Evolutionary conservation across 2,329 filamentous ascomycete genomes (phyloP).

Genomic region (Macroventuria anomochaeta): DNA sequence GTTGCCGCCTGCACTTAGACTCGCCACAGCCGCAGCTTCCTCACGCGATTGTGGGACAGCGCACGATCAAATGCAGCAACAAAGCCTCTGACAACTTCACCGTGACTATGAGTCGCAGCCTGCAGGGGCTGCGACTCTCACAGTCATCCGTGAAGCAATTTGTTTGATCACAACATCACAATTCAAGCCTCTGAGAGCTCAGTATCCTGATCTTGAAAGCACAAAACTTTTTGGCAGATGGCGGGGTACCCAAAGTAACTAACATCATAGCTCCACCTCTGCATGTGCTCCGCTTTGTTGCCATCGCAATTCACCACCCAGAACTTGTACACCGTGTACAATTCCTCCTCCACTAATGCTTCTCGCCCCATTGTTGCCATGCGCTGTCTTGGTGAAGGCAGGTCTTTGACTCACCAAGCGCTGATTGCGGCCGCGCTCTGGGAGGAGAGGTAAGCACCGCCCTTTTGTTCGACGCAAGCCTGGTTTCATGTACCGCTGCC

Average conservation of each 20-base stretch:
- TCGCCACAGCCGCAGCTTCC: constrained; percentile 35
- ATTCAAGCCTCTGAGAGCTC: background rate
- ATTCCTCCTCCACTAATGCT: background rate
- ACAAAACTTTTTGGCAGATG: constrained; percentile 5
- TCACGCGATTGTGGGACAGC: constrained; percentile 26
- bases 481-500: constrained; percentile 7
- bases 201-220: background rate
- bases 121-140: background rate
- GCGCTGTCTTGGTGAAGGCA: background rate
- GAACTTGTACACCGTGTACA: constrained; percentile 9
- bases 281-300: constrained; percentile 3
- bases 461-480: constrained; percentile 8
- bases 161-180: background rate
- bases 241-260: constrained; percentile 8
- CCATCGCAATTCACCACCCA: constrained; percentile 3
- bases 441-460: constrained; percentile 6
- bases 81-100: background rate
- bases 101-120: background rate
- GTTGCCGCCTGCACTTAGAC: constrained; percentile 25
- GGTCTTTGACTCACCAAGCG: background rate
- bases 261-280: constrained; percentile 5
- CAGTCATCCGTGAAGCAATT: background rate
- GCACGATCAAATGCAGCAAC: constrained; percentile 17
- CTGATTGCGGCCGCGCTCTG: background rate
- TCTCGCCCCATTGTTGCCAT: constrained; percentile 2